A percentile compares a stretch with the other conserved stretches of the same genome.
phyloP scores from a whole-genome alignment of 2,329 filamentous ascomycete genomes.

The Talaromyces sp. region DNA sequence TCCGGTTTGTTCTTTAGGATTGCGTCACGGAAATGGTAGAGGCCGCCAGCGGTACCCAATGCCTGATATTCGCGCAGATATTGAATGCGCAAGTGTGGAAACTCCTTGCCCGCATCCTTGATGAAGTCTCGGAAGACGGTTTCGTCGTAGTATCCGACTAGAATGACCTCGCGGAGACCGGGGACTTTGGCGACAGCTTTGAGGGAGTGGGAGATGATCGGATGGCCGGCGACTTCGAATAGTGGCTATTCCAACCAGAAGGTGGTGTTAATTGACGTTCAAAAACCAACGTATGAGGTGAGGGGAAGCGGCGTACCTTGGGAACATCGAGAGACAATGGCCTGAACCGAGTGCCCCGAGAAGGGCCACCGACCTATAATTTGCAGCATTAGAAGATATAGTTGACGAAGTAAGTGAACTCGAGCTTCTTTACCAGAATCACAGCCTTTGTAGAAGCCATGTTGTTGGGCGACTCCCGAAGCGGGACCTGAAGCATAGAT shows the following conservation, averaged over 20 bases:
- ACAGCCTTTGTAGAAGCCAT: constrained; percentile 81
- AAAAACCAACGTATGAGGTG: constrained; percentile 1
- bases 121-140: constrained; percentile 96
- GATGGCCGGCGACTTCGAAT: constrained; percentile 96
- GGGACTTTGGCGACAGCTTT: constrained; percentile 86
- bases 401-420: neutral
- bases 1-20: constrained; percentile 95
- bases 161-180: constrained; percentile 91
- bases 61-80: constrained; percentile 98
- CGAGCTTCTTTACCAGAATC: constrained; percentile 68
- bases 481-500: constrained; percentile 47
- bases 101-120: constrained; percentile 80
- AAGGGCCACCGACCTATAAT: constrained; percentile 83
- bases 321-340: constrained; percentile 93
- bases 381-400: constrained; percentile 6
- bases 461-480: constrained; percentile 37
- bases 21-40: constrained; percentile 98
- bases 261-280: neutral
- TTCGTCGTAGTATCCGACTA: constrained; percentile 99
- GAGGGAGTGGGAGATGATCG: constrained; percentile 97
- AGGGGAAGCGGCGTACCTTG: constrained; percentile 63
- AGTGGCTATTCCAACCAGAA: constrained; percentile 63
- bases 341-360: constrained; percentile 90
- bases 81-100: constrained; percentile 84
- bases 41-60: constrained; percentile 88